Evolutionary conservation across 2,329 filamentous ascomycete species (phyloP).

Genomic region (Parafenestella ontariensis): DNA sequence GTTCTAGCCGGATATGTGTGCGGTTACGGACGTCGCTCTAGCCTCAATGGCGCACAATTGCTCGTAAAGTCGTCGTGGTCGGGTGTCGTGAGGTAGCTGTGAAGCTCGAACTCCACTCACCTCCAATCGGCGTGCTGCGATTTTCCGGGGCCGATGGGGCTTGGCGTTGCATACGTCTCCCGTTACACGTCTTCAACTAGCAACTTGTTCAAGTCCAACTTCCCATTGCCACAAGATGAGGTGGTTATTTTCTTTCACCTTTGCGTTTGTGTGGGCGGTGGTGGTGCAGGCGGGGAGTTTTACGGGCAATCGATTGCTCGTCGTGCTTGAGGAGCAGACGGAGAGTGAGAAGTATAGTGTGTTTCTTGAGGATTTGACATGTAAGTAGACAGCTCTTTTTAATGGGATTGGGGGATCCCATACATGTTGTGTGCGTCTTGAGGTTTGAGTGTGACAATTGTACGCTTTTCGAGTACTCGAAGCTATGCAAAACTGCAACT

Average conservation of each 20-base stretch:
- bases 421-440: background rate
- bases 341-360: conserved; percentile 85
- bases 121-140: conserved; percentile 28
- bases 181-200: conserved; percentile 21
- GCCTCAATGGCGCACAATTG: conserved; percentile 4
- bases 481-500: conserved; percentile 17
- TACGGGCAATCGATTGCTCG: conserved; percentile 79
- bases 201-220: conserved; percentile 25
- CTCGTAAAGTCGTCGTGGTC: conserved; percentile 4
- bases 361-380: conserved; percentile 75
- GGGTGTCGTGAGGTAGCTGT: conserved; percentile 9
- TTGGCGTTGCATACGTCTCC: conserved; percentile 51
- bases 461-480: background rate
- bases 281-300: conserved; percentile 79
- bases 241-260: conserved; percentile 71
- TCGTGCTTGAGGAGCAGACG: conserved; percentile 80
- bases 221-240: conserved; percentile 67
- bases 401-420: background rate
- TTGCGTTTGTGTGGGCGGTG: conserved; percentile 71
- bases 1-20: background rate
- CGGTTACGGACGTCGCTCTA: background rate
- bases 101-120: conserved; percentile 5
- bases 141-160: conserved; percentile 36
- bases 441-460: background rate
- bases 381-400: conserved; percentile 55